Base-by-base conservation (phyloP, 2,329 filamentous ascomycete species). In the Fusarium sp. region DNA sequence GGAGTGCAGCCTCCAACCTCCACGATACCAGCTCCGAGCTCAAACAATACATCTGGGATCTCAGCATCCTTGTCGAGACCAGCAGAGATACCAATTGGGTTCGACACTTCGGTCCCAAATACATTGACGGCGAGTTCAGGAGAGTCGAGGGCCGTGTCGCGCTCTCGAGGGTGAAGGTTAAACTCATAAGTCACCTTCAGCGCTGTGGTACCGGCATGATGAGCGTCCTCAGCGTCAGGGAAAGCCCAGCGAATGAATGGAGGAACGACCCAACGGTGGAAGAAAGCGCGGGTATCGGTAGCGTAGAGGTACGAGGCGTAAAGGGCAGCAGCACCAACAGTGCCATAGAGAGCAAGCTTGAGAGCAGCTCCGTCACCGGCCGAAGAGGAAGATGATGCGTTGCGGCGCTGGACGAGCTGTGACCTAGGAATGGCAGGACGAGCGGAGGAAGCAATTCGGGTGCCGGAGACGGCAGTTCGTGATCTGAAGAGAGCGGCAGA, bases 41-140 rank as follows among this genome's bases (percentile, higher is more conserved):
- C 94, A 80, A 98, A 93, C 40, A 99, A 87, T 19, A 92, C 89
- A 77, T 96, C 93, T 3, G 95, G 93, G 60, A 98, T 92, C 71
- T 97, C 94, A 60, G 92, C 96, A 79, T 97, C 90, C 86, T 99
- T 98, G 85, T 98, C 96, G 47, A 99, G 90, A 15, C 96, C 96
- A 9, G 94, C 96, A n/a, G 94, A 97, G 72, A 97, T 97, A 64
- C 93, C 96, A 77, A 99, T 91, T 3, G 96, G 96, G 83, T 98
- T 98, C 77, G 89, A 86, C 52, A 99, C 84, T 8, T 85, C 87
- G 70, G 92, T 89, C 40, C 93, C 94, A 80, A 97, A 98, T 25
- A 98, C 91, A 18, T 85, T 81, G 21, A 80, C 77, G 25, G 80
- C 75, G 9, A 83, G 77, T 23, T 80, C 79, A 10, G 82, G 78